Evolutionary conservation across 2,329 filamentous ascomycete genomes (phyloP), one percentile per base, ranked within the genome.

Genomic region (Fusarium hostae): DNA sequence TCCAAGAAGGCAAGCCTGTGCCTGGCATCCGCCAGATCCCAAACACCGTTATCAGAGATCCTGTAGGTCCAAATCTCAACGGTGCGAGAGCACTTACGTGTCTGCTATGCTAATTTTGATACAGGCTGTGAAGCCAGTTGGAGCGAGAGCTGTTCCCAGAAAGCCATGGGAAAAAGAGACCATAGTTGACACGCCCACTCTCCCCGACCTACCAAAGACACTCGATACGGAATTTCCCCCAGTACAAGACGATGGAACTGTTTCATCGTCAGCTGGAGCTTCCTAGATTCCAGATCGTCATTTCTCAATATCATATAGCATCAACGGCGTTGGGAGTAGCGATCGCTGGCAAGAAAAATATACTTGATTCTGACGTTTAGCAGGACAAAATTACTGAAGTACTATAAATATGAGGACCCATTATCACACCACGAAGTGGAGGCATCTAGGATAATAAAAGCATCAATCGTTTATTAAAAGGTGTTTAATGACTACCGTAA

Each of bases 21-120:
- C 94, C 94, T 2, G 95, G 95, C 2, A 97, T 98, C 77, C 90
- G 91, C 74, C 89, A 97, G 70, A 95, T 98, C 58, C 94, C 95
- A 8, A 89, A 94, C 73, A 96, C 91, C 0, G 85, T 97, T 9
- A 85, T 95, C 24, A 86, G 90, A 59, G 91, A 92, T 8, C 88
- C 93, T 66, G 91, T 92, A 66, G 87, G 86, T 59, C 11, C 13
- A 41, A 51, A 20, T 13, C 18, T 18, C 10, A 12, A 56, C 5
- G 18, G 11, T 13, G 15, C 18, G 12, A 30, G 13, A 22, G 11
- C n/a, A 15, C 9, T 11, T 47, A 39, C 32, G 12, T 24, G 26
- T 15, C 39, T 20, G 22, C 6, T 18, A 18, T 41, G n/a, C 58
- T 78, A 32, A 76, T 43, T 9, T 22, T 37, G n/a, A 20, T 15